Evolutionary conservation across 2,329 filamentous ascomycete genomes (phyloP), one percentile per base, ranked within the genome.

Genomic region (Neoscytalidium dimidiatum): DNA sequence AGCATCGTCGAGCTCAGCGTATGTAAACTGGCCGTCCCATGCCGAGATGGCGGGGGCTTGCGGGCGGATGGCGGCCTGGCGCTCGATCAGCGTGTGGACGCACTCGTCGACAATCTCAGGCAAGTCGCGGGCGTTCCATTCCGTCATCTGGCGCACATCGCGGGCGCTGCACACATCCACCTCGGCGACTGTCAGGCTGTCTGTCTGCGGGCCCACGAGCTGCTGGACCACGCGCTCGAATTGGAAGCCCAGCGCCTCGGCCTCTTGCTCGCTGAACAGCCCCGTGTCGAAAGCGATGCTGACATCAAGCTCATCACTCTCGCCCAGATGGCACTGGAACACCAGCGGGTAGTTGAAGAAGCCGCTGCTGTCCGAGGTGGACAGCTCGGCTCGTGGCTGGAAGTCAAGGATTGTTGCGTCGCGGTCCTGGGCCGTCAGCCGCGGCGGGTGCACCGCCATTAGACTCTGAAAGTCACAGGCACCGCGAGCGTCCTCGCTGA

Each of bases 391-490:
- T n/a, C 48, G 26, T 17, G 38, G 38, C 38, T 41, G 38, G 38
- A 41, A 41, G 38, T 41, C 38, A 17, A 41, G 38, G n/a, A 41
- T 41, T 2, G 38, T 41, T 3, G 38, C 38, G 38, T 41, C 38
- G 38, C 38, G 38, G 38, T 48, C 43, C 48, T 51, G 48, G 26
- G 28, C 26, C 26, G 48, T 26, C 48, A 31, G 29, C 31, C 35
- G 38, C 49, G 51, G 69, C 2, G 70, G 68, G 41, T 86, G 83
- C 23, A 86, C 78, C 0, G 86, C 82, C 2, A 86, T 70, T 4
- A 82, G 81, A 0, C 81, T 84, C 1, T 79, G 78, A 35, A 85
- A 75, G 67, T 85, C 82, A 67, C 83, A 85, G 1, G 84, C 84
- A 64, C 84, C 77, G 5, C 81, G 77, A 4, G 83, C 81, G 65